These are phyloP conservation scores for Begonia fuchsioides DNA, from an alignment of 306 rosid species.

Conservation along the genomic window DNA sequence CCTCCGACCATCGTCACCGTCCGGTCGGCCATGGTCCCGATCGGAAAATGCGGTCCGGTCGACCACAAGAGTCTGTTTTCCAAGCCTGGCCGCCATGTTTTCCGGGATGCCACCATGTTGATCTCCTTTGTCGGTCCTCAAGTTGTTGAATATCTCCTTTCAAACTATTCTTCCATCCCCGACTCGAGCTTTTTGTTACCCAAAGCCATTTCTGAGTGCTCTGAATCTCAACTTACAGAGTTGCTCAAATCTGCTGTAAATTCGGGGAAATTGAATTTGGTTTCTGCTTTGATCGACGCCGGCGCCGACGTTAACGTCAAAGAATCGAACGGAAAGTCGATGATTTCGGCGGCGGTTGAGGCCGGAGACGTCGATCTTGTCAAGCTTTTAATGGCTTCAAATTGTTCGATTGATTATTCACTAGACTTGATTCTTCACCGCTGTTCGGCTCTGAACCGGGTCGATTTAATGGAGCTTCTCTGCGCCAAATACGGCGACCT, in stretches of 20 bases:
- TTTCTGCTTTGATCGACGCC: slow-evolving; percentile 35
- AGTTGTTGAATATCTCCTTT: slow-evolving; percentile 36
- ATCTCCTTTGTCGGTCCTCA: slow-evolving; percentile 48
- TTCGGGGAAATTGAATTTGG: slow-evolving; percentile 19
- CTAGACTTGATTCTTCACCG: slow-evolving; percentile 33
- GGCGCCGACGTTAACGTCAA: slow-evolving; percentile 34
- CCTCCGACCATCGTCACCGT: slow-evolving; percentile 43
- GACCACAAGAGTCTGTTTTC: slow-evolving; percentile 59
- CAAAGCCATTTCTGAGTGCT: slow-evolving; percentile 42
- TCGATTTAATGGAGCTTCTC: slow-evolving; percentile 44
- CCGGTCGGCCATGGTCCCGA: slow-evolving; percentile 60
- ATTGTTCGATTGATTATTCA: slow-evolving; percentile 17
- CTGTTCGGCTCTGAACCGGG: slow-evolving; percentile 34
- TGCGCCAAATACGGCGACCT: slow-evolving; percentile 4
- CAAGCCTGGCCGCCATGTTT: slow-evolving; percentile 57
- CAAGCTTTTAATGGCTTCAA: slow-evolving; percentile 35
- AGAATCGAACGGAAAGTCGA: slow-evolving; percentile 23
- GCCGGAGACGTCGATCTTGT: slow-evolving; percentile 21
- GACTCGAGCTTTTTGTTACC: slow-evolving; percentile 12
- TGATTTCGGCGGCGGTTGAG: slow-evolving; percentile 30
- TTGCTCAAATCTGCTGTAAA: slow-evolving; percentile 32
- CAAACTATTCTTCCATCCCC: slow-evolving; percentile 11
- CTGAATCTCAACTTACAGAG: slow-evolving; percentile 27
- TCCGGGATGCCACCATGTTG: slow-evolving; percentile 58
- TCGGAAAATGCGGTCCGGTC: slow-evolving; percentile 50